phyloP scores from a whole-genome alignment of 306 rosid genomes.

The Citrullus amarus region DNA sequence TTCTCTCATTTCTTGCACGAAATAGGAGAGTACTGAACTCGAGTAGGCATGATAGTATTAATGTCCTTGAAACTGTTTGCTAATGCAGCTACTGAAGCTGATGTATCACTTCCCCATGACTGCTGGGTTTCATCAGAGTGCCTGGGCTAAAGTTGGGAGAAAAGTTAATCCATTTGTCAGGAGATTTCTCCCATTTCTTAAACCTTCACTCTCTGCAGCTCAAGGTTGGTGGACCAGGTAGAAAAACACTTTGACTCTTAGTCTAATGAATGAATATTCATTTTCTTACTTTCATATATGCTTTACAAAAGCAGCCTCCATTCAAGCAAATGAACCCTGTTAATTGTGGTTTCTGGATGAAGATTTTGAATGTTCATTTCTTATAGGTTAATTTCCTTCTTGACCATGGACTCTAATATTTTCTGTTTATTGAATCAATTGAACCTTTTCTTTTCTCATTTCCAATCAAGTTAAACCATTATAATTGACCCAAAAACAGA shows the following conservation, averaged over 20 bases:
- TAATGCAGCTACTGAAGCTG: conserved; percentile 66
- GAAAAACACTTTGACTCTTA: conserved; percentile 6
- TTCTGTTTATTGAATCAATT: background rate
- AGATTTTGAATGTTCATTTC: background rate
- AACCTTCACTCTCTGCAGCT: conserved; percentile 50
- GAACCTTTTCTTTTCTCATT: background rate
- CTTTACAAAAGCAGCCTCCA: background rate
- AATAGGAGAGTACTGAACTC: background rate
- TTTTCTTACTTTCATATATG: background rate
- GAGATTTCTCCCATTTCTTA: conserved; percentile 51
- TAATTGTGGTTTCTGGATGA: background rate
- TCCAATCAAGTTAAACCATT: no score
- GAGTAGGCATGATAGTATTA: background rate
- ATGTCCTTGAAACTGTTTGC: background rate
- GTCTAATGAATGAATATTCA: background rate
- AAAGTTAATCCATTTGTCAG: conserved; percentile 40
- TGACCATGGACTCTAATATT: background rate
- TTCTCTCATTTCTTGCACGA: background rate
- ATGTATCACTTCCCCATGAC: conserved; percentile 84
- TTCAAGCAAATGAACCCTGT: background rate
- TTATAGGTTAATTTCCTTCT: background rate
- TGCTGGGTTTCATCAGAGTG: conserved; percentile 67
- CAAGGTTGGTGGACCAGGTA: conserved; percentile 92
- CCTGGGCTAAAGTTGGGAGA: conserved; percentile 75
- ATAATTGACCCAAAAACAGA: no score